A percentile compares a stretch with the other conserved stretches of the same genome.
phyloP scores from a whole-genome alignment of 306 rosid species.

The Arachis hypogaea region DNA sequence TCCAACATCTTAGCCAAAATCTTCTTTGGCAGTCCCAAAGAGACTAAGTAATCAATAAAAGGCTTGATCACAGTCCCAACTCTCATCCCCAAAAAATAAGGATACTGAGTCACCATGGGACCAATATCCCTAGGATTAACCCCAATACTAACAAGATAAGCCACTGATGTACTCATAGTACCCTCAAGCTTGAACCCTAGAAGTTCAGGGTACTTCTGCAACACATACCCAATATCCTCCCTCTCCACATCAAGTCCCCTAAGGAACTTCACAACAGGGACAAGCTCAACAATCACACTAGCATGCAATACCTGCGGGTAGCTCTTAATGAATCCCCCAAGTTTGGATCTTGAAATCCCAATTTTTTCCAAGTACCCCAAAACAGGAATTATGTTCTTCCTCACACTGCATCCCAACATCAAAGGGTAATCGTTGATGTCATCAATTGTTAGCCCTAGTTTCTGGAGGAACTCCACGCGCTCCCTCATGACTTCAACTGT shows the following conservation, averaged over 20 bases:
- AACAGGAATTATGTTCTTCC: constrained; percentile 84
- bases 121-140: constrained; percentile 88
- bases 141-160: constrained; percentile 93
- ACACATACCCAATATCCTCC: constrained; percentile 81
- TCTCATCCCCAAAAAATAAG: constrained; percentile 88
- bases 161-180: constrained; percentile 96
- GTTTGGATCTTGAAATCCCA: constrained; percentile 74
- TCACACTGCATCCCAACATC: constrained; percentile 80
- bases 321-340: constrained; percentile 72
- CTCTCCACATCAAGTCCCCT: constrained; percentile 94
- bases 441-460: constrained; percentile 71
- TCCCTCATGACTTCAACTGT: constrained; percentile 87
- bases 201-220: constrained; percentile 90
- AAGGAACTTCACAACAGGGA: constrained; percentile 79
- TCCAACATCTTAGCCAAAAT: constrained; percentile 86
- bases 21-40: constrained; percentile 77
- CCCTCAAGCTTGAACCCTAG: constrained; percentile 96
- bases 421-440: constrained; percentile 86
- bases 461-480: constrained; percentile 83
- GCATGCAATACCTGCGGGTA: constrained; percentile 94
- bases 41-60: constrained; percentile 68
- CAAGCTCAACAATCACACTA: constrained; percentile 94
- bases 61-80: constrained; percentile 92
- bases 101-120: constrained; percentile 92
- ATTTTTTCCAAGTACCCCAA: constrained; percentile 89